Conservation (phyloP, 805 yeast species). For the Kockiozyma suomiensis region DNA sequence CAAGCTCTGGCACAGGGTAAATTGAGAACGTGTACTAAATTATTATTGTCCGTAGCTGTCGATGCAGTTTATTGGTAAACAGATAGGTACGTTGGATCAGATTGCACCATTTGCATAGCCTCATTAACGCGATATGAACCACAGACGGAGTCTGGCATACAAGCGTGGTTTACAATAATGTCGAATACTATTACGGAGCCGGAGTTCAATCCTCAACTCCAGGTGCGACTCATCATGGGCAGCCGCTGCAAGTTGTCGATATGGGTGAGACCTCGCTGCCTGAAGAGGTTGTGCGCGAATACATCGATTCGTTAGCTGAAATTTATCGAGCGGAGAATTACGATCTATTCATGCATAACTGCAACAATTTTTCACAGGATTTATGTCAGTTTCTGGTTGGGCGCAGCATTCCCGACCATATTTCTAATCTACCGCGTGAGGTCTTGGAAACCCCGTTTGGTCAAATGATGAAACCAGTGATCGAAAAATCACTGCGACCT, state of each 20-base stretch:
- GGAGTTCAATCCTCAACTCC: slow-evolving; percentile 56
- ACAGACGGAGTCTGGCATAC: slow-evolving; percentile 72
- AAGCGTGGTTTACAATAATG: slow-evolving; percentile 54
- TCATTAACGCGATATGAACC: background rate
- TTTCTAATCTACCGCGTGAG: slow-evolving; percentile 54
- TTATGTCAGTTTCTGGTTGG: slow-evolving; percentile 61
- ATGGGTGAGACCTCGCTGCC: slow-evolving; percentile 58
- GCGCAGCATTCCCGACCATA: slow-evolving; percentile 55
- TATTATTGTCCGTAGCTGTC: slow-evolving; percentile 38
- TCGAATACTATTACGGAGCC: slow-evolving; percentile 61
- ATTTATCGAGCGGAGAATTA: slow-evolving; percentile 54
- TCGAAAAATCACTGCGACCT: slow-evolving; percentile 37
- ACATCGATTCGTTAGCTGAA: slow-evolving; percentile 52
- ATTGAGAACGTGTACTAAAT: background rate
- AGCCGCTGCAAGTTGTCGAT: slow-evolving; percentile 55
- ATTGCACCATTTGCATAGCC: slow-evolving; percentile 27
- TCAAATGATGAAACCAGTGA: slow-evolving; percentile 49
- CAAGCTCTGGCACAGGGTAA: background rate
- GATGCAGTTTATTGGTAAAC: slow-evolving; percentile 54
- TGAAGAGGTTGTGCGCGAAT: slow-evolving; percentile 57
- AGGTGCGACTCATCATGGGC: slow-evolving; percentile 62
- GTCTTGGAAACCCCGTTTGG: slow-evolving; percentile 57
- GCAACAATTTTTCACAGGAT: slow-evolving; percentile 68
- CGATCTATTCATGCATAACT: slow-evolving; percentile 63
- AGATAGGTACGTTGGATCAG: slow-evolving; percentile 24